A percentile compares a stretch with the other conserved stretches of the same genome.
phyloP scores from a whole-genome alignment of 164 flowering plant genomes.

The Vitis vinifera region ASM3070453v1 NC_081815.1:11819501-11820000 shows the following conservation, averaged over 20 bases:
- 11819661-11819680: background rate
- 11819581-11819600: background rate
- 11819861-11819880: no score
- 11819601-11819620: background rate
- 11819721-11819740: background rate
- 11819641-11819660: background rate
- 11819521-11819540: background rate
- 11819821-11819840: no score
- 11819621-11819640: background rate
- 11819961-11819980: no score
- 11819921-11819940: no score
- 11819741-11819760: background rate
- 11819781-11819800: no score
- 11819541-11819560: background rate
- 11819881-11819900: no score
- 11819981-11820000: no score
- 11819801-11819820: no score
- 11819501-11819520: background rate
- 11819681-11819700: background rate
- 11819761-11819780: background rate
- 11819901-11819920: no score
- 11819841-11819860: no score
- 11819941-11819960: no score
- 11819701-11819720: background rate
- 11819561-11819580: background rate